phyloP scores from a whole-genome alignment of 2,329 filamentous ascomycete species.

The Sporothrix sp. region DNA sequence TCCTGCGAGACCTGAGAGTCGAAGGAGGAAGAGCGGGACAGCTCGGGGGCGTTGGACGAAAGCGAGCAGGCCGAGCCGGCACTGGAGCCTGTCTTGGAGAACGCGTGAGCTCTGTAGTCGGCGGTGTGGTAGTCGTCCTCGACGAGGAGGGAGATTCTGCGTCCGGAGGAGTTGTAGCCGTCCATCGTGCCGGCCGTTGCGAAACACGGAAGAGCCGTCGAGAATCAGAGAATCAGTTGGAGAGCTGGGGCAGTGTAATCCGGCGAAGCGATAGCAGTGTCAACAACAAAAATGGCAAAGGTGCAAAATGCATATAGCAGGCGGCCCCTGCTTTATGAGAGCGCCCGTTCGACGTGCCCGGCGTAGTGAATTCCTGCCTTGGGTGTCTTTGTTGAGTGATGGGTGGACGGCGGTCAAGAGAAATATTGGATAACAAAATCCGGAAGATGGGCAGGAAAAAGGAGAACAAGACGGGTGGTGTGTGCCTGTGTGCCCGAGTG shows the following conservation, averaged over 20 bases:
- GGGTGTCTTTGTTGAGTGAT: slow-evolving; percentile 5
- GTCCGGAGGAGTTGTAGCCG: slow-evolving; percentile 45
- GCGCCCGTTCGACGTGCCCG: background rate
- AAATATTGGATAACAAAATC: no score
- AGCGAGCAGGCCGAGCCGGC: slow-evolving; percentile 31
- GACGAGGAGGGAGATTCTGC: slow-evolving; percentile 50
- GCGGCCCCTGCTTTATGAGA: background rate
- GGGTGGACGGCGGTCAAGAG: no score
- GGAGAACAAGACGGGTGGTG: no score
- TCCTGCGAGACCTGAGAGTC: slow-evolving; percentile 50
- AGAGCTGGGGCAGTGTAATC: background rate
- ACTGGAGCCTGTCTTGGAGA: slow-evolving; percentile 26
- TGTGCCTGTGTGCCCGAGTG: background rate
- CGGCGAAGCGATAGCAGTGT: background rate
- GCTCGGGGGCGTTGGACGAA: slow-evolving; percentile 44
- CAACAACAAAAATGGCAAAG: background rate
- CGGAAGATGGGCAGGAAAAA: background rate
- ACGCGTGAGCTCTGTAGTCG: slow-evolving; percentile 25
- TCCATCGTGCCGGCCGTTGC: slow-evolving; percentile 35
- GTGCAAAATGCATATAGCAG: background rate
- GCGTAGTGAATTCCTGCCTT: background rate
- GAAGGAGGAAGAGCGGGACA: slow-evolving; percentile 52
- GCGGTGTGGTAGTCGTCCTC: slow-evolving; percentile 32
- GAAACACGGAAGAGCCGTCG: no score
- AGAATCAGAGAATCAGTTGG: background rate